phyloP scores from a whole-genome alignment of 2,329 filamentous ascomycete species.

The Capronia americana region DNA sequence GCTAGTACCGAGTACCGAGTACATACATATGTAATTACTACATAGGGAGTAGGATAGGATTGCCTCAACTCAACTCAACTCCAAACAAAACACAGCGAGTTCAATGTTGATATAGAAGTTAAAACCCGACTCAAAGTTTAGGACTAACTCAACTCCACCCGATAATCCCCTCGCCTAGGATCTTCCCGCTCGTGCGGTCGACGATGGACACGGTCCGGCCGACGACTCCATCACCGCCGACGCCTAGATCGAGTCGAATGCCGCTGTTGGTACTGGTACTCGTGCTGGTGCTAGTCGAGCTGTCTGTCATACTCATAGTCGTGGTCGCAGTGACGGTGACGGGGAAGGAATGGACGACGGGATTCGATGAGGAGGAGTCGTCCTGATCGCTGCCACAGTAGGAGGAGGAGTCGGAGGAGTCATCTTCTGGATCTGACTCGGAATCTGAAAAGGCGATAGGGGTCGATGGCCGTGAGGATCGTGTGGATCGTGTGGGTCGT shows the following conservation, averaged over 20 bases:
- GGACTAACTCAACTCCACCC: conserved; percentile 33
- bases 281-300: neutral
- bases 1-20: too few species aligned
- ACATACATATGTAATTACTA: too few species aligned
- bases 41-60: too few species aligned
- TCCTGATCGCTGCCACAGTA: neutral
- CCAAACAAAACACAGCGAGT: too few species aligned
- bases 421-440: conserved; percentile 4
- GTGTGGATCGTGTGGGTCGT: too few species aligned
- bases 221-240: conserved; percentile 38
- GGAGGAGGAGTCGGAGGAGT: neutral
- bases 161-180: conserved; percentile 38
- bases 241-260: conserved; percentile 35
- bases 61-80: too few species aligned
- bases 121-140: too few species aligned
- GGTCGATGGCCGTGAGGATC: neutral
- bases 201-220: conserved; percentile 37
- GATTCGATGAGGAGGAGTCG: conserved; percentile 25
- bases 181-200: conserved; percentile 21
- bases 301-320: too few species aligned
- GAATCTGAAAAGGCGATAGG: neutral
- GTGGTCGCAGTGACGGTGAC: conserved; percentile 24
- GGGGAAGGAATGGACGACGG: conserved; percentile 36
- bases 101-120: too few species aligned
- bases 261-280: neutral